A percentile compares a stretch with the other conserved stretches of the same genome.
Evolutionary conservation across 2,329 filamentous ascomycete genomes (phyloP).

Genomic region (Colletotrichum higginsianum): DNA sequence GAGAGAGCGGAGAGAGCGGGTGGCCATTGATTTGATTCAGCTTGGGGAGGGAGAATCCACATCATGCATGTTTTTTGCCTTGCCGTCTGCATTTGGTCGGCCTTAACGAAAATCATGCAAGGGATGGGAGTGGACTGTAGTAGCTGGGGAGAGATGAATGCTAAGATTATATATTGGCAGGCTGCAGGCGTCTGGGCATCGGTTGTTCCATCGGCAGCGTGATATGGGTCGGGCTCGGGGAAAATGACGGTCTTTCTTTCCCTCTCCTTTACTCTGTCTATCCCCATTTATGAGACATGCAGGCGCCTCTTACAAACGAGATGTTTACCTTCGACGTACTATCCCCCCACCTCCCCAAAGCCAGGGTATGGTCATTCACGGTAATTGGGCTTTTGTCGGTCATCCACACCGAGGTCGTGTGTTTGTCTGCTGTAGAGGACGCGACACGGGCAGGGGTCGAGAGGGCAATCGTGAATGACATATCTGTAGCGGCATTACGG

Average conservation of each 20-base stretch:
- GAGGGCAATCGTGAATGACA: not conserved
- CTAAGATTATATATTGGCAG: not conserved
- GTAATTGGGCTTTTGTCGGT: not conserved
- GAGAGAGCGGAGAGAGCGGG: not conserved
- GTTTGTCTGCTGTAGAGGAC: slow-evolving; percentile 32
- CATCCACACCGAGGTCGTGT: slow-evolving; percentile 20
- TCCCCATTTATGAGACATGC: slow-evolving; percentile 8
- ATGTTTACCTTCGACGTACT: not conserved
- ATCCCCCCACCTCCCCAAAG: not conserved
- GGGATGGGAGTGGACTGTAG: not conserved
- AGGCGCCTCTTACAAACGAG: not conserved
- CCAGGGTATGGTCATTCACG: not conserved
- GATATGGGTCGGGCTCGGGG: not conserved
- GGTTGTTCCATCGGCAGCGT: not conserved
- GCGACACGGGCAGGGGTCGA: slow-evolving; percentile 29
- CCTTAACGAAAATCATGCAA: not conserved
- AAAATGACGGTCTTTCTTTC: not conserved
- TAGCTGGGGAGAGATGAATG: not conserved
- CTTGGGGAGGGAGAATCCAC: not conserved
- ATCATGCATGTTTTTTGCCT: not conserved
- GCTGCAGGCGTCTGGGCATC: not conserved
- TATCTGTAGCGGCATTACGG: too few species aligned
- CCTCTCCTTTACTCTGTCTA: not conserved
- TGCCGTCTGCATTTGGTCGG: not conserved
- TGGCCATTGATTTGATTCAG: not conserved